These are phyloP conservation scores for Shiraia sp. DNA, from an alignment of 2,329 filamentous ascomycete genomes.

Conservation along the genomic window DNA sequence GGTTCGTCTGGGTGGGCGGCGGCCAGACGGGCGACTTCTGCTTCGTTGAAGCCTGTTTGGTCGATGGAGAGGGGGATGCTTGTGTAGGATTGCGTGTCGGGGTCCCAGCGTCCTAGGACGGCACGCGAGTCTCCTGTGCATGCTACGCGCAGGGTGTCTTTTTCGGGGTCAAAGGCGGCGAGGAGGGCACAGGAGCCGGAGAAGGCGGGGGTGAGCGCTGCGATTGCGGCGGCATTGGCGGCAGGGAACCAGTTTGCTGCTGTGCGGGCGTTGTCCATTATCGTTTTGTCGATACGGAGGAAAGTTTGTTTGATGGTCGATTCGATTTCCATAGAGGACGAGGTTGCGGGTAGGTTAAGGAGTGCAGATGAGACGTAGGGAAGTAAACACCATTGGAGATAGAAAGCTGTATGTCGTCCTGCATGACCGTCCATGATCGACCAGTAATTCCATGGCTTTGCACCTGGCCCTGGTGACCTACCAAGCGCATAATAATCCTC, in stretches of 20 bases:
- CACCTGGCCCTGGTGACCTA: conserved; percentile 32
- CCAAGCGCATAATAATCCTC: conserved; percentile 40
- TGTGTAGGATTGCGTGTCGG: conserved; percentile 52
- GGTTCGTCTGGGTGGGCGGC: conserved; percentile 66
- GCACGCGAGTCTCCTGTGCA: conserved; percentile 70
- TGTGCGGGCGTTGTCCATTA: conserved; percentile 49
- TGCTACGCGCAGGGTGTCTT: conserved; percentile 62
- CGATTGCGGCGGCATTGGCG: conserved; percentile 31
- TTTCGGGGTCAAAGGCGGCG: conserved; percentile 61
- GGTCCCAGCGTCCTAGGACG: conserved; percentile 60
- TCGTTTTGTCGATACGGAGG: conserved; percentile 60
- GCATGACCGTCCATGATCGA: conserved; percentile 58
- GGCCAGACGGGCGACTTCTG: conserved; percentile 60
- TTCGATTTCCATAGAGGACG: conserved; percentile 55
- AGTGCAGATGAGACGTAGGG: conserved; percentile 49
- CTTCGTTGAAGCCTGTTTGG: conserved; percentile 66
- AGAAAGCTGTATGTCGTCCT: conserved; percentile 49
- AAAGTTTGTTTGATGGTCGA: conserved; percentile 63
- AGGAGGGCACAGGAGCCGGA: conserved; percentile 68
- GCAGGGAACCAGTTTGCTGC: conserved; percentile 46
- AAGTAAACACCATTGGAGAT: conserved; percentile 49
- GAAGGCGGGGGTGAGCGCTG: conserved; percentile 44
- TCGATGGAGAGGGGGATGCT: conserved; percentile 63
- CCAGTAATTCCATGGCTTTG: conserved; percentile 43
- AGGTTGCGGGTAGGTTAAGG: conserved; percentile 26